phyloP scores from a whole-genome alignment of 768 basidiomycete species.

The Cystofilobasidium capitatum region DNA sequence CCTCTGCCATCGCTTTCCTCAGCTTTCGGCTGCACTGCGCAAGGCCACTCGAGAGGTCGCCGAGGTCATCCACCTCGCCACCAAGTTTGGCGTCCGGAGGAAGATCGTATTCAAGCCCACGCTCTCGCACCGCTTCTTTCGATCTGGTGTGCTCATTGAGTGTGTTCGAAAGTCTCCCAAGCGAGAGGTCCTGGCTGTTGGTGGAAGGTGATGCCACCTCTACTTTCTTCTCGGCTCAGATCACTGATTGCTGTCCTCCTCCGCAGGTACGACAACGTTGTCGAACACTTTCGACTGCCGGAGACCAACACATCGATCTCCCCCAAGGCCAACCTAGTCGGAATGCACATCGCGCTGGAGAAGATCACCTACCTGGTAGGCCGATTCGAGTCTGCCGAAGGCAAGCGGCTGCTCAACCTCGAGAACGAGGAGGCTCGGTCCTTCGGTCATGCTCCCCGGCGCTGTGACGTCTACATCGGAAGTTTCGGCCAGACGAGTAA shows the following conservation, averaged over 20 bases:
- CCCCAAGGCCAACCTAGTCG: slow-evolving; percentile 19
- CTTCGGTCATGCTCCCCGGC: slow-evolving; percentile 32
- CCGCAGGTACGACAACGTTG: slow-evolving; percentile 34
- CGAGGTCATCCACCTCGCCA: slow-evolving; percentile 52
- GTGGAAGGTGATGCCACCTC: slow-evolving; percentile 31
- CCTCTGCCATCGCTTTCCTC: slow-evolving; percentile 26
- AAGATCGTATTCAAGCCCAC: slow-evolving; percentile 60
- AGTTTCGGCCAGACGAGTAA: slow-evolving; percentile 27
- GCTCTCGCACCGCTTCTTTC: slow-evolving; percentile 57
- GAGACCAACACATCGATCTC: slow-evolving; percentile 20
- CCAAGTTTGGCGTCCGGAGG: slow-evolving; percentile 54
- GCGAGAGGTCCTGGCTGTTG: slow-evolving; percentile 35
- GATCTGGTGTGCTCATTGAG: slow-evolving; percentile 65
- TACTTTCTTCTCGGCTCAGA: neutral
- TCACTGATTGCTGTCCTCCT: neutral
- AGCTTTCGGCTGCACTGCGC: slow-evolving; percentile 22
- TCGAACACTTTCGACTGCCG: slow-evolving; percentile 30
- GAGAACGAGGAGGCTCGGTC: slow-evolving; percentile 29
- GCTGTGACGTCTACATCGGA: slow-evolving; percentile 37
- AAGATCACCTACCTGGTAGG: slow-evolving; percentile 25
- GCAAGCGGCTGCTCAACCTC: slow-evolving; percentile 24
- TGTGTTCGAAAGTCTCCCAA: slow-evolving; percentile 27
- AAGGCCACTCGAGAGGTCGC: slow-evolving; percentile 49
- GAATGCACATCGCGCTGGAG: slow-evolving; percentile 25
- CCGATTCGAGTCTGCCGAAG: slow-evolving; percentile 21